Evolutionary conservation across 1,139 yeast genomes (phyloP).

Genomic region (Meyerozyma smithsonii): DNA sequence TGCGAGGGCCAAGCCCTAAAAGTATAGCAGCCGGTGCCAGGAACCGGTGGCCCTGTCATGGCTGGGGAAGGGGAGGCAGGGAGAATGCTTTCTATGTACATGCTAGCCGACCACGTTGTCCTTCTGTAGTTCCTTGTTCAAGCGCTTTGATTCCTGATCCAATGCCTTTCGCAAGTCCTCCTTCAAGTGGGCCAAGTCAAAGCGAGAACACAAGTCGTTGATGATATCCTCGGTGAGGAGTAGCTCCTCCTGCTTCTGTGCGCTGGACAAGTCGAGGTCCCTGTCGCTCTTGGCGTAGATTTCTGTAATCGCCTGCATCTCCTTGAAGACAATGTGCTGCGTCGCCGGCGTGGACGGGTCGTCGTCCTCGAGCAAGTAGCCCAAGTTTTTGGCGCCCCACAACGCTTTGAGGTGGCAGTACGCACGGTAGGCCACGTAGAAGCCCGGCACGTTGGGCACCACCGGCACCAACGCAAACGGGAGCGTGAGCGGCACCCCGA

Average conservation of each 20-base stretch:
- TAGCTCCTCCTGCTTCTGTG: slow-evolving; percentile 23
- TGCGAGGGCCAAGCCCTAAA: slow-evolving; percentile 2
- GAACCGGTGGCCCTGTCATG: too few species aligned
- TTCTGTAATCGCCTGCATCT: slow-evolving; percentile 16
- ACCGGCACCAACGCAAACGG: slow-evolving; percentile 82
- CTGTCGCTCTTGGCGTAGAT: slow-evolving; percentile 13
- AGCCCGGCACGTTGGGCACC: slow-evolving; percentile 95
- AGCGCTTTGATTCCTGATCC: slow-evolving; percentile 38
- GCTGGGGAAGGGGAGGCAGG: too few species aligned
- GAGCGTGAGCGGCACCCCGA: slow-evolving; percentile 70
- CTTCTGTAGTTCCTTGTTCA: slow-evolving; percentile 16
- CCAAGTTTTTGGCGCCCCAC: slow-evolving; percentile 68
- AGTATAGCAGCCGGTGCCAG: too few species aligned
- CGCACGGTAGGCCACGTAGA: slow-evolving; percentile 74
- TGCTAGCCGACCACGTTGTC: slow-evolving; percentile 6
- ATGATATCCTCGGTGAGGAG: slow-evolving; percentile 29
- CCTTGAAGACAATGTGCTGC: slow-evolving; percentile 21
- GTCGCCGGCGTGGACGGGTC: slow-evolving; percentile 12
- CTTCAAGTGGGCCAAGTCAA: slow-evolving; percentile 32
- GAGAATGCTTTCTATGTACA: neutral
- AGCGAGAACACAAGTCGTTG: slow-evolving; percentile 22
- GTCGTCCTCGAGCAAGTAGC: slow-evolving; percentile 37
- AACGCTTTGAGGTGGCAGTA: slow-evolving; percentile 83
- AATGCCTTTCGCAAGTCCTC: slow-evolving; percentile 42
- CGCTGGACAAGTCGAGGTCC: slow-evolving; percentile 6